Evolutionary conservation across 2,329 filamentous ascomycete species (phyloP), one percentile per base, ranked within the genome.

Genomic region (Curvularia spicifera): DNA sequence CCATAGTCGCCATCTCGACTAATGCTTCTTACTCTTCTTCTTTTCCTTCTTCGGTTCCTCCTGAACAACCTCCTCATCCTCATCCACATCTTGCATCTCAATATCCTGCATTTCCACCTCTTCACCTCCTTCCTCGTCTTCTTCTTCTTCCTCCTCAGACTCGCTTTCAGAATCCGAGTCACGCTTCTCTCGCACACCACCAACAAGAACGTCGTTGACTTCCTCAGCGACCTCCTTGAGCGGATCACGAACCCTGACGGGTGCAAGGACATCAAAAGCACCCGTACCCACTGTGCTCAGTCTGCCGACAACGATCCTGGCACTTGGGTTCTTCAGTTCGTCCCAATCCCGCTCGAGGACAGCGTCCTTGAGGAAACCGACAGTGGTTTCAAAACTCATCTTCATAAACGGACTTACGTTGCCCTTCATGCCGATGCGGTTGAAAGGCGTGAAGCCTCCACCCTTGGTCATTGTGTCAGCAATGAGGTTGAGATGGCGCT

Each of bases 301-400:
- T 71, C 87, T 86, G 15, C 96, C 95, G 74, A 95, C 88, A 48
- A 98, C 93, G 70, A 99, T 91, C 58, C 94, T 86, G 62, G 91
- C 89, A 76, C 90, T 95, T 0, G 96, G 95, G 59, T 90, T 93
- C 59, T 85, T 87, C 60, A 99, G 81, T 70, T 95, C 90, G 77
- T 99, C 95, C 84, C 87, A 91, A 77, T 98, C 95, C 49, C 91
- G 89, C 71, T 96, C 92, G 57, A 96, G 81, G 26, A 97, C 89
- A 1, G 95, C 93, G 73, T 98, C 95, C 77, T 91, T 93, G 71
- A 99, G 83, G 82, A 97, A 97, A 0, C 90, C 89, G 39, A 98
- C 85, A 2, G 95, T 99, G 4, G 95, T 99, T 84, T 99, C 95
- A 80, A 98, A 99, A 77, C 91, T 96, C 94, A 98, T 98, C 84